Evolutionary conservation across 176 grass and related monocot species (phyloP).

Genomic region (Avena sativa): DNA sequence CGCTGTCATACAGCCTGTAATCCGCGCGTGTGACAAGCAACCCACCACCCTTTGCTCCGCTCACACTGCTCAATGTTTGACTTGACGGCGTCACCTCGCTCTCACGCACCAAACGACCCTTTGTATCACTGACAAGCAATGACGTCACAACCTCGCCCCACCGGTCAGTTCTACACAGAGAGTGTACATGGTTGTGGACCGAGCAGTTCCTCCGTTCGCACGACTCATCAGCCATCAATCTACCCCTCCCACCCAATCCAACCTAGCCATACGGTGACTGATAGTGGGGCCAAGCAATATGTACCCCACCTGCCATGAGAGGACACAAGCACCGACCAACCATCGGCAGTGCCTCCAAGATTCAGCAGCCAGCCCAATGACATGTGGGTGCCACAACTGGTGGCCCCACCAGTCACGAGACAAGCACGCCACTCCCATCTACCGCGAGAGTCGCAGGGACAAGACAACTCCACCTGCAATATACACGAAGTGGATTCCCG

Average conservation of each 20-base stretch:
- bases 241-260: background rate
- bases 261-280: background rate
- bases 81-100: background rate
- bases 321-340: background rate
- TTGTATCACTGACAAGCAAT: background rate
- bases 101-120: background rate
- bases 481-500: background rate
- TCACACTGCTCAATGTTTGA: constrained; percentile 35
- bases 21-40: constrained; percentile 42
- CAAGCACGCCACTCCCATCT: background rate
- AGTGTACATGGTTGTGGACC: background rate
- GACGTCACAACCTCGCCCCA: background rate
- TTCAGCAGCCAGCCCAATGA: background rate
- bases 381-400: background rate
- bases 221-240: background rate
- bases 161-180: background rate
- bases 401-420: background rate
- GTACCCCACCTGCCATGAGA: constrained; percentile 15
- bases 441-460: background rate
- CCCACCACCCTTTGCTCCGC: constrained; percentile 27
- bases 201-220: background rate
- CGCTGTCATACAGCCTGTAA: constrained; percentile 52
- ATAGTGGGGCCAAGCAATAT: background rate
- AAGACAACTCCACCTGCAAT: background rate
- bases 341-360: background rate